Evolutionary conservation across 352 stramenopile species (phyloP), one percentile per base, ranked within the genome.

Genomic region (Globisporangium acanthophoron): DNA sequence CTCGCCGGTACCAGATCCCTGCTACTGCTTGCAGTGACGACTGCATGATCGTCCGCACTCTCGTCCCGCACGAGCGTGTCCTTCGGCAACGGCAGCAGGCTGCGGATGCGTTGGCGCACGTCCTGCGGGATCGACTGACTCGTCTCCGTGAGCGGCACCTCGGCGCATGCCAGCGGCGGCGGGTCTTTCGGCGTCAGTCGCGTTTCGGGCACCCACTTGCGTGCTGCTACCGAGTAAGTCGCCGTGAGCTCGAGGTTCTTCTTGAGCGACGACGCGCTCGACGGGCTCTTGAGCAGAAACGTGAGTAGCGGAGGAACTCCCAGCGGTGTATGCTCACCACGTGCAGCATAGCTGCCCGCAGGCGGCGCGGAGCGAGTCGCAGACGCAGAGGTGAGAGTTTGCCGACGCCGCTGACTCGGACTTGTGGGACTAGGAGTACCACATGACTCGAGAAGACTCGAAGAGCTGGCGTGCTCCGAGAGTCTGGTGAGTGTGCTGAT

Each of bases 401-500:
- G 31, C 7, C 24, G 37, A 6, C 45, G 35, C 24, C 29, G 49
- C 16, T 37, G 37, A 2, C 39, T 54, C 41, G 15, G 33, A 37
- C 27, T 29, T 41, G 18, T 6, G 5, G 21, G 7, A 47, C 5
- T 49, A 31, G 11, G 52, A 13, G 54, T 64, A 50, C 3, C 55
- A 6, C 43, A 48, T 16, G 18, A 15, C 11, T 15, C 18, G 3
- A 21, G 0, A 9, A 16, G 43, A 29, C 9, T 24, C 41, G 41
- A 46, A 16, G 15, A 4, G 43, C 13, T 15, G 2, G 43, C 5
- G 43, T 75, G 56, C 57, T 90, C 82, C 8, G 82, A 89, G 16
- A 92, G 66, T 24, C 81, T 75, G n/a, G 77, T 82, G 7, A 92
- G 65, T 11, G 76, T 88, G 50, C 67, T 72, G 45, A 92, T 76